phyloP scores from a whole-genome alignment of 1,284 basidiomycete genomes.

The Baeospora myosura region DNA sequence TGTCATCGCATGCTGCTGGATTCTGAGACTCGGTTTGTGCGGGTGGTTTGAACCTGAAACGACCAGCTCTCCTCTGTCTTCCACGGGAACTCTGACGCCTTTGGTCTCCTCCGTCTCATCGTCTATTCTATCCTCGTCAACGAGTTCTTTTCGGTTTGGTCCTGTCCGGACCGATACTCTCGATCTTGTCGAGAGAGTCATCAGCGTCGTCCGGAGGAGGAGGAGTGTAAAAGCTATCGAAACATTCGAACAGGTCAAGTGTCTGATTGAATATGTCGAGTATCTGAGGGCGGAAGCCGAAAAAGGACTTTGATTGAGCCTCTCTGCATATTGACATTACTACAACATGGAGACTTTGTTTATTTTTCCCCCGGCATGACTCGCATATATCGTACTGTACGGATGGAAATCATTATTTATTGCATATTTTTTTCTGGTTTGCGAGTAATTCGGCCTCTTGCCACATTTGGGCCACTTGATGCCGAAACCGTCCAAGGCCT shows the following conservation, averaged over 20 bases:
- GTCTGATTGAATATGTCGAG: constrained; percentile 75
- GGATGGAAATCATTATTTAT: no score
- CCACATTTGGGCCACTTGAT: no score
- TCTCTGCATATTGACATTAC: no score
- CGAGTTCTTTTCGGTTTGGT: constrained; percentile 1
- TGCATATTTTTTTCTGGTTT: no score
- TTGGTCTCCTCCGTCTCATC: constrained; percentile 7
- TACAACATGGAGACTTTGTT: no score
- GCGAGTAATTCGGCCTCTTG: no score
- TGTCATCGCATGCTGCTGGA: constrained; percentile 88
- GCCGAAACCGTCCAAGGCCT: no score
- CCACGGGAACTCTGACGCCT: constrained; percentile 9
- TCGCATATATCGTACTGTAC: no score
- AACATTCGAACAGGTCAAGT: constrained; percentile 86
- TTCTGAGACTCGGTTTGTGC: constrained; percentile 85
- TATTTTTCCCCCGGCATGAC: no score
- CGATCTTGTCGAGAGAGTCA: constrained; percentile 65
- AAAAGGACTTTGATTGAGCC: no score
- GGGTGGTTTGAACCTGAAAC: constrained; percentile 45
- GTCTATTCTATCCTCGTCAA: no score
- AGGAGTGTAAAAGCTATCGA: constrained; percentile 85
- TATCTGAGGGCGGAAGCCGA: no score
- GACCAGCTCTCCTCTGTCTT: neutral
- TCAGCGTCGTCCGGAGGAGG: constrained; percentile 66
- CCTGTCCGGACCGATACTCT: constrained; percentile 41